Conservation (phyloP, 805 yeast genomes). For the Candida anglica region DNA sequence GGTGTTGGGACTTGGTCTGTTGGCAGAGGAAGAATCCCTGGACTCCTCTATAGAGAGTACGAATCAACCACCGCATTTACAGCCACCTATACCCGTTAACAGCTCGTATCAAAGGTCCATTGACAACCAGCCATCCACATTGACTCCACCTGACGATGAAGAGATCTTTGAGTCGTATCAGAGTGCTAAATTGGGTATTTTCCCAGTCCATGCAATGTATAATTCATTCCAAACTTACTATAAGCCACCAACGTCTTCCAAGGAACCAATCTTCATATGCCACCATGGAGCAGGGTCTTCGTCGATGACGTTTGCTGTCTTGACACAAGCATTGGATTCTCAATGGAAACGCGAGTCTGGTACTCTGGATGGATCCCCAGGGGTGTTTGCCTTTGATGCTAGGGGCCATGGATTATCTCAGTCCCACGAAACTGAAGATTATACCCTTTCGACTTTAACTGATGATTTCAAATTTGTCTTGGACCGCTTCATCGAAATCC, state of each 20-base stretch:
- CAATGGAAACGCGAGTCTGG: slow-evolving; percentile 7
- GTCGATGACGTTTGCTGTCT: slow-evolving; percentile 66
- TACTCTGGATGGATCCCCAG: slow-evolving; percentile 33
- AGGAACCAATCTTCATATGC: slow-evolving; percentile 60
- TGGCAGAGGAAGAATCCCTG: slow-evolving; percentile 12
- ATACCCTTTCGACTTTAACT: slow-evolving; percentile 47
- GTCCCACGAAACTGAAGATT: slow-evolving; percentile 16
- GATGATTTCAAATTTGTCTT: slow-evolving; percentile 56
- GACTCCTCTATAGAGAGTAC: too few species aligned
- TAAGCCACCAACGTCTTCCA: slow-evolving; percentile 40
- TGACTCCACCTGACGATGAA: neutral
- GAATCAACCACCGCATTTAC: too few species aligned
- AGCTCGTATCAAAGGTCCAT: too few species aligned
- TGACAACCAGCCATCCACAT: neutral
- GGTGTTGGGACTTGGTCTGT: slow-evolving; percentile 15
- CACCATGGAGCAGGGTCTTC: slow-evolving; percentile 97
- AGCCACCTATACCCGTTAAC: too few species aligned
- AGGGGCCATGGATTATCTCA: slow-evolving; percentile 73
- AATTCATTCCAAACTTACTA: slow-evolving; percentile 46
- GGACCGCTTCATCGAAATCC: slow-evolving; percentile 22
- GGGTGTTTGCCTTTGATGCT: slow-evolving; percentile 69
- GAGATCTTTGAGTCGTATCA: slow-evolving; percentile 1
- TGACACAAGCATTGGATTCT: slow-evolving; percentile 33
- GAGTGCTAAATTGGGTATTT: neutral
- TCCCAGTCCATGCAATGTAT: slow-evolving; percentile 2